These are phyloP conservation scores for Takakia lepidozioides DNA, from an alignment of 225 moss, liverwort and hornwort species.

Conservation along the genomic window DNA sequence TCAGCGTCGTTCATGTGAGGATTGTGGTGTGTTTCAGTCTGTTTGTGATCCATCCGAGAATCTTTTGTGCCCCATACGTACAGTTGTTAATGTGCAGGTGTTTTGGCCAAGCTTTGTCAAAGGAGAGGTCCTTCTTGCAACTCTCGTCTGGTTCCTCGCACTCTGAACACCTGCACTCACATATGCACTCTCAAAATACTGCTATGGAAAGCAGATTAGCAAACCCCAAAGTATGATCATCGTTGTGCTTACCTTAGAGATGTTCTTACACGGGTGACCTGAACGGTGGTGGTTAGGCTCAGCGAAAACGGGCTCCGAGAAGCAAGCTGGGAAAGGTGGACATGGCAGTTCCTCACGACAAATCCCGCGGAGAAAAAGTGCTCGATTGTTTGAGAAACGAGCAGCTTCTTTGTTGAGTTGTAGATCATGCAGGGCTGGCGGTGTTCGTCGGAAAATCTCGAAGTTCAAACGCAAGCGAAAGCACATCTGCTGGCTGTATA, in stretches of 20 bases:
- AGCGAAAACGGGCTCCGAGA: slow-evolving; percentile 23
- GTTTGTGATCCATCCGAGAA: neutral
- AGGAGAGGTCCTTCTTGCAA: too few species aligned
- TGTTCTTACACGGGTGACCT: too few species aligned
- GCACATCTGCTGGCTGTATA: slow-evolving; percentile 22
- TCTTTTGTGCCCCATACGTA: neutral
- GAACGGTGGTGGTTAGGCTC: slow-evolving; percentile 4
- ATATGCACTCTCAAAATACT: too few species aligned
- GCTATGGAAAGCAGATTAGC: too few species aligned
- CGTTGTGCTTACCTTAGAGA: too few species aligned
- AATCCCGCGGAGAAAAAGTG: slow-evolving; percentile 15
- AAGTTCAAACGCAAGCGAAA: slow-evolving; percentile 23
- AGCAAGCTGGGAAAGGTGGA: slow-evolving; percentile 15
- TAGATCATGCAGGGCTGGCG: slow-evolving; percentile 10
- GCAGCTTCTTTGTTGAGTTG: slow-evolving; percentile 21
- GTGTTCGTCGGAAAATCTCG: slow-evolving; percentile 4
- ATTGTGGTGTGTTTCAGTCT: too few species aligned
- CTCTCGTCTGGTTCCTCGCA: too few species aligned
- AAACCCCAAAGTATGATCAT: too few species aligned
- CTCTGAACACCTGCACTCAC: too few species aligned
- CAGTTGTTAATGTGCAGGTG: neutral
- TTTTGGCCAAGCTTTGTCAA: too few species aligned
- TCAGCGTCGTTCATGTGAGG: too few species aligned
- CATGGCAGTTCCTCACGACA: slow-evolving; percentile 24
- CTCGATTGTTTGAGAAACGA: slow-evolving; percentile 24